Base-by-base conservation (phyloP, 768 basidiomycete species). In the Nidularia pulvinata region DNA sequence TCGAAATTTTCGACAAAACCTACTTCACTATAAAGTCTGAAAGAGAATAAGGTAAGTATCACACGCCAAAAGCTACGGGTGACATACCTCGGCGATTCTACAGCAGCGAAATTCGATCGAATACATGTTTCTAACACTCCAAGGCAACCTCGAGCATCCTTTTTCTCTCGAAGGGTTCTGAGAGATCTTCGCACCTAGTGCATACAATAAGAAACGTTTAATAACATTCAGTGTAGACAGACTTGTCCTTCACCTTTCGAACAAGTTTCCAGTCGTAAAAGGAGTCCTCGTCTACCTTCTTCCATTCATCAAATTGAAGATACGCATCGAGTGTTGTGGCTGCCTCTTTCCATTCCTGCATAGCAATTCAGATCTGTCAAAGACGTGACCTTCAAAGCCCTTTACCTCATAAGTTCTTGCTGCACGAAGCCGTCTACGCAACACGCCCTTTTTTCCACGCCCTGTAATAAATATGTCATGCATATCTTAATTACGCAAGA, bases 191-290 rank as follows among this genome's bases (percentile, higher is more conserved):
- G 81, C 30, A 96, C 93, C 85, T 85, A 37, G 45, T 7, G 49
- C 32, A 19, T 7, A 50, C 4, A 14, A n/a, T 25, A 30, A 9
- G 44, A 19, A 11, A 50, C 7, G 2, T 44, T 1, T 45, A 6
- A 30, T 44, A 16, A 6, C 33, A 34, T 9, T 35, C 22, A 44
- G 33, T 4, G 30, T 50, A 46, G 13, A 11, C 16, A 33, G 36
- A 35, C 7, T 19, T 19, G 19, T 19, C 19, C 19, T 19, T 19
- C 25, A 86, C 89, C 79, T 89, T 92, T 56, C 81, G 77, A 16
- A 96, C 85, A 51, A 98, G 78, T 57, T 86, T 84, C 83, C 89
- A 95, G 61, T 98, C 97, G 65, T 95, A 98, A 59, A 88, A 97
- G 1, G 85, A 74, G 68, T 96, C 93, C 61, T 95, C 91, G 46